Evolutionary conservation across 148 eudicot species (phyloP).

Genomic region (Tetragonia tetragonoides): DNA sequence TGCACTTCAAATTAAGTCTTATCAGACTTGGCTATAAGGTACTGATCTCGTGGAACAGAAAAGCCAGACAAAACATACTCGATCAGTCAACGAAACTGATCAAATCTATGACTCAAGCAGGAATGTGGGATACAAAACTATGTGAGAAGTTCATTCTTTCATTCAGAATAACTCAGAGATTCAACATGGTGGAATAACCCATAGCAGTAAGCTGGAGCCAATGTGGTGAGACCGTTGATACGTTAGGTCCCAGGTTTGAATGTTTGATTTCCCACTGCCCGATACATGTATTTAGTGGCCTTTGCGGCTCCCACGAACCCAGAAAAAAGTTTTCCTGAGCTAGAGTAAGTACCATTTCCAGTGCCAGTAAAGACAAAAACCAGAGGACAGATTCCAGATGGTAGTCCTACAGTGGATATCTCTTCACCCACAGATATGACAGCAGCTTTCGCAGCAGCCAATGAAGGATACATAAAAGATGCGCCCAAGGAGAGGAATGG

Average conservation of each 20-base stretch:
- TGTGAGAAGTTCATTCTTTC: neutral
- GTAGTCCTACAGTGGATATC: slow-evolving; percentile 79
- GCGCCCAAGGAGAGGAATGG: slow-evolving; percentile 89
- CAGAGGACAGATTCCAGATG: slow-evolving; percentile 83
- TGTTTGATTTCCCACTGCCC: too few relatives aligned
- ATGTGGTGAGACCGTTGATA: too few relatives aligned
- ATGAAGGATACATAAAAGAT: slow-evolving; percentile 93
- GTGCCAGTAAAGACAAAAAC: slow-evolving; percentile 94
- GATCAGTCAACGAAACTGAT: neutral
- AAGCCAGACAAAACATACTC: neutral
- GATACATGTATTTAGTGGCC: too few relatives aligned
- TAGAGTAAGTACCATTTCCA: slow-evolving; percentile 72
- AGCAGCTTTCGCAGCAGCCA: slow-evolving; percentile 96
- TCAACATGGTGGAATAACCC: neutral
- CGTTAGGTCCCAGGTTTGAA: too few relatives aligned
- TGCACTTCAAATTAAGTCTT: too few relatives aligned
- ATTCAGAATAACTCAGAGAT: neutral
- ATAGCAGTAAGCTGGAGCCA: too few relatives aligned
- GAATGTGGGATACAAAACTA: neutral
- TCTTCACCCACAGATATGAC: slow-evolving; percentile 95
- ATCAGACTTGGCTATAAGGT: neutral
- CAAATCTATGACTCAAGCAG: neutral
- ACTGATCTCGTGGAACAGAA: neutral
- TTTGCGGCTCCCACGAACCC: too few relatives aligned
- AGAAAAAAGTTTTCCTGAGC: too few relatives aligned